Evolutionary conservation across 2,329 filamentous ascomycete genomes (phyloP), one percentile per base, ranked within the genome.

Genomic region (Grosmannia serpens): DNA sequence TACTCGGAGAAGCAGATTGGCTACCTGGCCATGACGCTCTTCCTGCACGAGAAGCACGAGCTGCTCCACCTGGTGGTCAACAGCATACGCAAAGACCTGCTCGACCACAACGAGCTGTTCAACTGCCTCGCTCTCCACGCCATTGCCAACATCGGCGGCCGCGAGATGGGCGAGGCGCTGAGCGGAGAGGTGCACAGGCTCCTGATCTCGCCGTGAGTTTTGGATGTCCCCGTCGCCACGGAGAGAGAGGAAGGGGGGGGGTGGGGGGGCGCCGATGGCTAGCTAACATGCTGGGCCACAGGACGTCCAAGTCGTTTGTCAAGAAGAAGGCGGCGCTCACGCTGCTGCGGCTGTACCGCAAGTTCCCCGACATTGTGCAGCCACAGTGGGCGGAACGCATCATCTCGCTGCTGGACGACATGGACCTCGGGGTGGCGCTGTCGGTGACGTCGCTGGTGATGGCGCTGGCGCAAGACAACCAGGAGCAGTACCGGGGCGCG

Each of bases 1-100:
- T 99, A 97, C 75, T 97, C 92, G 26, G 94, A 99, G 72, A 99
- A 99, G 76, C 94, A 99, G 77, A 99, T 99, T 69, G 94, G 94
- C 58, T 99, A 99, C 71, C 81, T 99, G 66, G 94, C 94, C 57
- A 95, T 99, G 73, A 99, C 94, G 1, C 80, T 99, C 58, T 97
- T 99, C 74, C 78, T 99, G 47, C 94, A 99, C 73, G 94, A 99
- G 74, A 85, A 95, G 71, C 94, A 99, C 75, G 94, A 99, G 73
- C 80, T 99, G 63, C 76, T 99, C 63, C 94, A 97, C 72, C 75
- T 99, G 65, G 94, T 99, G 35, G 91, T 99, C 67, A 99, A 99
- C 76, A 97, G 92, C 70, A 97, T 99, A 75, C 83, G 94, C 61
- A 99, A 99, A 72, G 94, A 99, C 68, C 74, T 99, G 57, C 76